Conservation (phyloP, 1,139 yeast species). For the Zygoascus sp. region DNA sequence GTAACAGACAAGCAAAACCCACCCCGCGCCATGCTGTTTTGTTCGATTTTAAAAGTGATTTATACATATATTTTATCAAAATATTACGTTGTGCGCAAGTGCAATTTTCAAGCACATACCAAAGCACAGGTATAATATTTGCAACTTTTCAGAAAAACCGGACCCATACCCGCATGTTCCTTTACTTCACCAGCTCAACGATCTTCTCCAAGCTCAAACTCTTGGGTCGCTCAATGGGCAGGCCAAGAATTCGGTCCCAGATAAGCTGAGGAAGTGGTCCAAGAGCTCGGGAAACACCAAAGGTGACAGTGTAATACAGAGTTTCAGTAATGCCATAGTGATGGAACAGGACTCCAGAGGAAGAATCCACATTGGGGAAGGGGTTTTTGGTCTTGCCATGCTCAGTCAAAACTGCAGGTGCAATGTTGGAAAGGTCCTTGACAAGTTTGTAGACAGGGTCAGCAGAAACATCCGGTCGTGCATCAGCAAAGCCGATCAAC, state of each 20-base stretch:
- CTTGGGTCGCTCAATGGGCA: conserved; percentile 97
- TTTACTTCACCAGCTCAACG: conserved; percentile 28
- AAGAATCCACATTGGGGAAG: conserved; percentile 98
- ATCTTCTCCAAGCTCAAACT: conserved; percentile 65
- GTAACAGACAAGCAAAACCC: neutral
- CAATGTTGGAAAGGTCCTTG: conserved; percentile 83
- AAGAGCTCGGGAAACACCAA: conserved; percentile 96
- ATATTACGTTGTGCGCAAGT: too few species aligned
- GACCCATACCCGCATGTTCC: neutral
- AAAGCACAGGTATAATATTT: too few species aligned
- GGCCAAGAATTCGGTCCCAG: conserved; percentile 92
- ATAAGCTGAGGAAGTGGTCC: conserved; percentile 97
- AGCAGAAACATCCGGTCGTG: conserved; percentile 35
- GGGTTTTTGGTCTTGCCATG: conserved; percentile 99
- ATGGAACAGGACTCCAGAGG: conserved; percentile 94
- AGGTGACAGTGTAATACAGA: conserved; percentile 94
- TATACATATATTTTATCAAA: too few species aligned
- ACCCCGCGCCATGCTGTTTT: too few species aligned
- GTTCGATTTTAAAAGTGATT: too few species aligned
- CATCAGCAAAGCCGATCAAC: conserved; percentile 83
- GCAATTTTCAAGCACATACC: neutral
- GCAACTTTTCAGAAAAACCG: neutral
- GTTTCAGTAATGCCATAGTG: conserved; percentile 96
- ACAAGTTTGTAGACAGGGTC: conserved; percentile 52
- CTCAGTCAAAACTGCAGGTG: conserved; percentile 89